Evolutionary conservation across 176 grass and related monocot genomes (phyloP), one percentile per base, ranked within the genome.

Genomic region (Stipa capillata): DNA sequence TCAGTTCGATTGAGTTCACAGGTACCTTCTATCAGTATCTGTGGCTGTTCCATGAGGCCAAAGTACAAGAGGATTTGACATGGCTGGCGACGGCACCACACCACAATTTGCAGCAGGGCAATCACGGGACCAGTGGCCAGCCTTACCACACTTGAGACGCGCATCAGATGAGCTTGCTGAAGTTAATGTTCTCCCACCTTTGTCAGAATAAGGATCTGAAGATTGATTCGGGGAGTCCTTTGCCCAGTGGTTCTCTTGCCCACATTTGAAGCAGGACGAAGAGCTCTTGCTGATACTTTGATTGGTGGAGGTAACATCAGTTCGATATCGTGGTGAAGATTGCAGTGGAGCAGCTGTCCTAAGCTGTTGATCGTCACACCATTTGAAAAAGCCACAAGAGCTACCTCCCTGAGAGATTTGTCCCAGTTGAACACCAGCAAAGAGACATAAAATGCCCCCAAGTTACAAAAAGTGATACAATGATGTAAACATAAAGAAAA

Each of bases 211-310:
- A 49, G 56, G 49, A 84, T 90, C 85, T 9, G 79, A 78, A 25
- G 84, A 44, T 79, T 92, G 91, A 79, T 85, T 92, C 9, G 87
- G 80, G 36, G 89, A 97, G n/a, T 94, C 89, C 47, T 76, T 87
- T 1, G 94, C 89, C 94, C 94, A 94, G 34, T 97, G 94, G 39
- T 83, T 88, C 60, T 90, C 88, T 70, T 84, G 89, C 17, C 94
- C 91, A 16, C 87, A 90, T 72, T 80, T 94, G 69, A 92, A 97
- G 83, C 94, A 97, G 62, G 85, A 81, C 5, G 87, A 92, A 17
- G 33, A 80, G 79, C 69, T 86, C 45, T 79, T 76, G 83, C 72
- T 68, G 31, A 61, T 72, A 42, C 56, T 73, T 66, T 86, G 89
- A 75, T 74, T 40, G 41, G 72, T 82, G 55, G 79, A 68, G 59